Conservation (phyloP, 192 early-diverging fungal genomes). For the Coemansia sp. region DNA sequence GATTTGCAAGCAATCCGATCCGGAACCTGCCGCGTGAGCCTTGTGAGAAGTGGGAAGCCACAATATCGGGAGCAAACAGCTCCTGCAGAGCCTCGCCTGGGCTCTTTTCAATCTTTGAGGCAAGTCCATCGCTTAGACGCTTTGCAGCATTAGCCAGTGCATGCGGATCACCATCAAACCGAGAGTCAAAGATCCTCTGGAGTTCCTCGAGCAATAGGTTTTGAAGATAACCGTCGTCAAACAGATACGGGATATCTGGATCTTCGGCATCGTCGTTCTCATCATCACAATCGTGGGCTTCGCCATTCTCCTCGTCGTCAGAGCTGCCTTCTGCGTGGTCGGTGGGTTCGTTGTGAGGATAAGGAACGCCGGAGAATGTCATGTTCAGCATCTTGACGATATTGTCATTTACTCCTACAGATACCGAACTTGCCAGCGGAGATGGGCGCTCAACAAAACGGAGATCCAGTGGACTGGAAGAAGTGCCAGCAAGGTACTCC, state of each 20-base stretch:
- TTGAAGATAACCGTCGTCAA: constrained; percentile 63
- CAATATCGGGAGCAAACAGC: constrained; percentile 27
- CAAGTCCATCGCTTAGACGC: constrained; percentile 26
- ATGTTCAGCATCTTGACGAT: constrained; percentile 60
- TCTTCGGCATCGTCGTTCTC: constrained; percentile 11
- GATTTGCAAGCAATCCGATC: constrained; percentile 27
- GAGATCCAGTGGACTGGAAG: constrained; percentile 71
- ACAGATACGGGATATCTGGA: constrained; percentile 54
- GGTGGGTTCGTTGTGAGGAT: constrained; percentile 5
- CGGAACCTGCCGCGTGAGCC: constrained; percentile 1
- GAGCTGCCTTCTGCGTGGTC: constrained; percentile 38
- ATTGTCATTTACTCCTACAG: constrained; percentile 58
- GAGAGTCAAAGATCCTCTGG: constrained; percentile 46
- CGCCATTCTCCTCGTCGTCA: constrained; percentile 25
- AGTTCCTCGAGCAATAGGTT: constrained; percentile 61
- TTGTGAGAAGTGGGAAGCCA: constrained; percentile 43
- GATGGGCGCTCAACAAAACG: constrained; percentile 72
- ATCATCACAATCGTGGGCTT: constrained; percentile 25
- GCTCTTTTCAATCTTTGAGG: constrained; percentile 28
- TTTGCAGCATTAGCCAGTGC: constrained; percentile 27
- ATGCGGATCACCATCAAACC: constrained; percentile 39
- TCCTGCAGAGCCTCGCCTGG: constrained; percentile 31
- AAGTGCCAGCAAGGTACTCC: constrained; percentile 67
- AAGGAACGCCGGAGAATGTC: constrained; percentile 66
- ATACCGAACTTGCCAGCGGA: constrained; percentile 65